These are phyloP conservation scores for Oryza meyeriana DNA, from an alignment of 176 grass and related monocot species.

Conservation along the genomic window DNA sequence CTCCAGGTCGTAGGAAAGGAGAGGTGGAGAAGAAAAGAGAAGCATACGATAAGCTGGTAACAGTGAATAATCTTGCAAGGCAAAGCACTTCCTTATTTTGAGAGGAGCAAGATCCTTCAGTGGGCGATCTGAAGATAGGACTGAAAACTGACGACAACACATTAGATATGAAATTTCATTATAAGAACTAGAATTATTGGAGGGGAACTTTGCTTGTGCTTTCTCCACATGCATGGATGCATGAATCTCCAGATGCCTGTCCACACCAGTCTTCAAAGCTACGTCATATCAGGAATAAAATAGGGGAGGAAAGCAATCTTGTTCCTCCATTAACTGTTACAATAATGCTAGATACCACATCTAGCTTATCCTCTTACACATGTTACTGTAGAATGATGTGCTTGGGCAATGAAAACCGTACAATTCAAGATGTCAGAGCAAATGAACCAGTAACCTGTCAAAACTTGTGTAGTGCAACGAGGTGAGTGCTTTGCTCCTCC, in stretches of 20 bases:
- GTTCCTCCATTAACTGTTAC: conserved; percentile 41
- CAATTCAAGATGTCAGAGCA: conserved; percentile 30
- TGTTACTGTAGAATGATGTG: conserved; percentile 33
- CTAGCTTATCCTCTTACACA: conserved; percentile 46
- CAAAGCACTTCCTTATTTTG: conserved; percentile 29
- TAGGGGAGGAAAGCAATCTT: conserved; percentile 44
- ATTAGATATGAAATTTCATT: conserved; percentile 28
- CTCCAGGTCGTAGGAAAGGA: neutral
- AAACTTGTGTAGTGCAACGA: neutral
- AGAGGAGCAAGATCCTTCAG: conserved; percentile 27
- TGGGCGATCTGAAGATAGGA: conserved; percentile 29
- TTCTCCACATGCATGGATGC: conserved; percentile 41
- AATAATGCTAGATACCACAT: conserved; percentile 47
- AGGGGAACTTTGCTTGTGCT: conserved; percentile 45
- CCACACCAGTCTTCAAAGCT: conserved; percentile 48
- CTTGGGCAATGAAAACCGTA: conserved; percentile 14
- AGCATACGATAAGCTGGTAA: conserved; percentile 26
- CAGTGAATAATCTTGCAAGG: conserved; percentile 31
- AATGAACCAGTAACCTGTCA: conserved; percentile 4
- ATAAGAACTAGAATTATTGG: conserved; percentile 55
- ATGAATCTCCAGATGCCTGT: conserved; percentile 47
- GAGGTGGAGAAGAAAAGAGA: conserved; percentile 20
- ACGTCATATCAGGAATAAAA: conserved; percentile 50
- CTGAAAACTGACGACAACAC: conserved; percentile 39
- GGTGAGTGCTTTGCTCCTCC: neutral